Conservation (phyloP, 257 asterid genomes). For the Primulina huaijiensis region DNA sequence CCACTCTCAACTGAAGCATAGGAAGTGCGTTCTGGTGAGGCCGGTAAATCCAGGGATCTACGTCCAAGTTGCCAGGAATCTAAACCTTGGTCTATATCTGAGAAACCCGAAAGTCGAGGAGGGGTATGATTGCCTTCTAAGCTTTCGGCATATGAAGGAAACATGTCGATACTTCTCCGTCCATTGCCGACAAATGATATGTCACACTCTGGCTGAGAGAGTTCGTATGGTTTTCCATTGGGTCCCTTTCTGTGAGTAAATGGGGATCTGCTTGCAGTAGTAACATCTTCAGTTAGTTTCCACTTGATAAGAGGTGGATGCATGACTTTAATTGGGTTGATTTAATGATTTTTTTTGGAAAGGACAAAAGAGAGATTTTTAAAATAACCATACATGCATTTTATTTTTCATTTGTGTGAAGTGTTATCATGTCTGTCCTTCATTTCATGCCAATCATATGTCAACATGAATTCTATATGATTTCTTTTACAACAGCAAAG, state of each 20-base stretch:
- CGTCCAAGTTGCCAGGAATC: slow-evolving; percentile 54
- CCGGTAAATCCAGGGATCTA: slow-evolving; percentile 46
- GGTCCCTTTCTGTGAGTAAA: slow-evolving; percentile 70
- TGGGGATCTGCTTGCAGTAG: slow-evolving; percentile 61
- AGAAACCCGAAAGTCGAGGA: slow-evolving; percentile 71
- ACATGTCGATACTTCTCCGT: slow-evolving; percentile 65
- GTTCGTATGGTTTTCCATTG: slow-evolving; percentile 71
- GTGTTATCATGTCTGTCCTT: neutral
- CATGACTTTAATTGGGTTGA: neutral
- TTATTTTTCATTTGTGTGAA: neutral
- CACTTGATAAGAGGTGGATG: neutral
- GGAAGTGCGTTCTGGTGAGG: slow-evolving; percentile 46
- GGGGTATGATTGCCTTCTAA: slow-evolving; percentile 56
- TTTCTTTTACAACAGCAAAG: neutral
- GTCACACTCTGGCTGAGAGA: slow-evolving; percentile 66
- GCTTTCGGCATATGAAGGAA: slow-evolving; percentile 52
- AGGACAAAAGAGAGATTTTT: no score
- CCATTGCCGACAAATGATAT: slow-evolving; percentile 75
- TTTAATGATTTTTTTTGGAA: neutral
- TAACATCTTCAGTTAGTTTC: slow-evolving; percentile 21
- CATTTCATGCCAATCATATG: neutral
- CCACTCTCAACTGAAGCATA: slow-evolving; percentile 44
- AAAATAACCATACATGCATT: neutral
- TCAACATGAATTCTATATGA: neutral
- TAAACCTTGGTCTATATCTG: slow-evolving; percentile 49